phyloP scores from a whole-genome alignment of 148 eudicot species.

The Camellia japonica region DNA sequence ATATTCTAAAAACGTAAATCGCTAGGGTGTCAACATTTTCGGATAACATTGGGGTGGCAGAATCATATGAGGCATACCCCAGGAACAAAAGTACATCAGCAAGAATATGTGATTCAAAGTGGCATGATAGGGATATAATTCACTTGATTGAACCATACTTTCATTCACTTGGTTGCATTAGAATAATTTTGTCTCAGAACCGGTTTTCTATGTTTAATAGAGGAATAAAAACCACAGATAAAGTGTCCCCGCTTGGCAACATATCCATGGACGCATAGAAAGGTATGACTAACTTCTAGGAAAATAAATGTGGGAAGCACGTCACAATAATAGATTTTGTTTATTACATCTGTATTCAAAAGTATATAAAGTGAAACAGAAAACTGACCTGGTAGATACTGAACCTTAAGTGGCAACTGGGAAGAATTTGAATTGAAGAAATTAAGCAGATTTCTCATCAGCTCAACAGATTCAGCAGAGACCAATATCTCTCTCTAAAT shows the following conservation, averaged over 20 bases:
- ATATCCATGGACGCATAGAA: not conserved
- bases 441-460: constrained; percentile 28
- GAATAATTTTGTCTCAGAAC: not conserved
- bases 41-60: too few species aligned
- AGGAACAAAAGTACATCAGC: too few species aligned
- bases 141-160: not conserved
- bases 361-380: not conserved
- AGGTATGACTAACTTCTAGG: not conserved
- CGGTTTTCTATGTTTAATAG: too few species aligned
- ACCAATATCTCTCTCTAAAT: constrained; percentile 41
- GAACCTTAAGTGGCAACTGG: constrained; percentile 34
- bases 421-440: constrained; percentile 29
- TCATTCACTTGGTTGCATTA: not conserved
- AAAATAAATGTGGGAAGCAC: not conserved
- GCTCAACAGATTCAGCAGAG: constrained; percentile 33
- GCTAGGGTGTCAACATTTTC: too few species aligned
- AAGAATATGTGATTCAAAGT: not conserved
- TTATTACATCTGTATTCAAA: not conserved
- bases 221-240: not conserved
- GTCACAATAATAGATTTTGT: not conserved
- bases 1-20: too few species aligned
- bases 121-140: not conserved
- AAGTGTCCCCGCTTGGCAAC: too few species aligned
- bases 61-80: too few species aligned
- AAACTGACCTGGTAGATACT: constrained; percentile 35